Conservation (phyloP, 2,329 filamentous ascomycete genomes). For the Raffaelea deltoideospora region DNA sequence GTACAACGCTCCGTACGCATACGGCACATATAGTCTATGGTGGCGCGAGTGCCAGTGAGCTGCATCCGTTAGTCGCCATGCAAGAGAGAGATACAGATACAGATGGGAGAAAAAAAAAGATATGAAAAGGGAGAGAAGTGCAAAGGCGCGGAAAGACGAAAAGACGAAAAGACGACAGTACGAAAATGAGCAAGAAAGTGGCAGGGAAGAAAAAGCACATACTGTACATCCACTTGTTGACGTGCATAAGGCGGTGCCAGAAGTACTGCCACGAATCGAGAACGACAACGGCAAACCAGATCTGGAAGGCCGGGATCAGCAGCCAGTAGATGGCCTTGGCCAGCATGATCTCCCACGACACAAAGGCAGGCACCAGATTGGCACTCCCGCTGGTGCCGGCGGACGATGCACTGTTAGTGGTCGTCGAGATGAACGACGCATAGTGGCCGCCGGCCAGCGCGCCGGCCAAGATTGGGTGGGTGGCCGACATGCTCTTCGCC, state of each 20-base stretch:
- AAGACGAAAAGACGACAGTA: neutral
- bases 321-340: conserved; percentile 71
- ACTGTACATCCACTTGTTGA: conserved; percentile 97
- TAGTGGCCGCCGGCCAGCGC: conserved; percentile 70
- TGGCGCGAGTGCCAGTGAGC: conserved; percentile 87
- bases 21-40: conserved; percentile 93
- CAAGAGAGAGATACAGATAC: too few relatives aligned
- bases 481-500: conserved; percentile 57
- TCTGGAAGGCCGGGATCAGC: conserved; percentile 62
- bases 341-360: conserved; percentile 61
- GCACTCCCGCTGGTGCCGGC: too few relatives aligned
- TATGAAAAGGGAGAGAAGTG: conserved; percentile 29
- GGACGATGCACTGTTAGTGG: neutral
- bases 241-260: conserved; percentile 87
- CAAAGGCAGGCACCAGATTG: conserved; percentile 53
- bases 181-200: neutral
- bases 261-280: conserved; percentile 99
- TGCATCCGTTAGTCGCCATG: conserved; percentile 25
- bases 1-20: conserved; percentile 92
- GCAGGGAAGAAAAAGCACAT: conserved; percentile 38
- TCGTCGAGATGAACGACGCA: conserved; percentile 22
- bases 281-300: conserved; percentile 56
- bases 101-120: conserved; percentile 1
- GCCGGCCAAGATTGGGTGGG: conserved; percentile 60
- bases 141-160: neutral